Base-by-base conservation (phyloP, 2,329 filamentous ascomycete species). In the Blastomyces parvus region DNA sequence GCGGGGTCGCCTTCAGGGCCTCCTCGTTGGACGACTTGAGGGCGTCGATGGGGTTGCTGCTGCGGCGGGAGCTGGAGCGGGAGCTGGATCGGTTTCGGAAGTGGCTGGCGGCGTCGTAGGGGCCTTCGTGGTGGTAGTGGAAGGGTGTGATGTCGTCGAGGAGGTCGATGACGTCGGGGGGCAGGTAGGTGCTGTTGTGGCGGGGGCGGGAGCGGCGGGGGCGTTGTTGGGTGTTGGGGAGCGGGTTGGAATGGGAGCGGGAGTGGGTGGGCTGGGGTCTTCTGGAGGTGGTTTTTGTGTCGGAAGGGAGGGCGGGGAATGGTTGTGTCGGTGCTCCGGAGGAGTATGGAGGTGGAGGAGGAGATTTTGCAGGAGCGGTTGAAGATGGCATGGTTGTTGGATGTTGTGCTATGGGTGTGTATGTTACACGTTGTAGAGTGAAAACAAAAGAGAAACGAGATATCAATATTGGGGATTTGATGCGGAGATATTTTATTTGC, bases 51-150 rank as follows among this genome's bases (percentile, higher is more conserved):
- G 93, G 92, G 2, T 89, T 87, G 64, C 74, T 77, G 30, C n/a
- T 56, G 13, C 22, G 30, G 56, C 17, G 69, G 79, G 81, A 69
- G 85, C 81, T 4, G 78, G 81, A 69, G 85, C 81, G 3, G 78
- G 27, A 30, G 27, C 2, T 2, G 27, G 81, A 69, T 85, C 81
- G 3, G 78, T 80, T 97, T 97, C 58, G 90, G 84, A 14, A 88
- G 1, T 88, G 80, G 61, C 90, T 81, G 1, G 90, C 88, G 11
- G 92, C 90, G 73, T 97, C 93, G 69, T 89, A 97, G 0, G 93
- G 93, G 0, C 93, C 92, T 67, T 88, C 90, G 70, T 97, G 93
- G 74, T 97, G 93, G 75, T 96, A 96, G 2, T 82, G 77, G 22
- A 82, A 82, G 60, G 84, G 83, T n/a, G 83, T 75, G 2, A 82